A percentile compares a stretch with the other conserved stretches of the same genome.
phyloP scores from a whole-genome alignment of 2,329 filamentous ascomycete species.

The Camillea tinctor region DNA sequence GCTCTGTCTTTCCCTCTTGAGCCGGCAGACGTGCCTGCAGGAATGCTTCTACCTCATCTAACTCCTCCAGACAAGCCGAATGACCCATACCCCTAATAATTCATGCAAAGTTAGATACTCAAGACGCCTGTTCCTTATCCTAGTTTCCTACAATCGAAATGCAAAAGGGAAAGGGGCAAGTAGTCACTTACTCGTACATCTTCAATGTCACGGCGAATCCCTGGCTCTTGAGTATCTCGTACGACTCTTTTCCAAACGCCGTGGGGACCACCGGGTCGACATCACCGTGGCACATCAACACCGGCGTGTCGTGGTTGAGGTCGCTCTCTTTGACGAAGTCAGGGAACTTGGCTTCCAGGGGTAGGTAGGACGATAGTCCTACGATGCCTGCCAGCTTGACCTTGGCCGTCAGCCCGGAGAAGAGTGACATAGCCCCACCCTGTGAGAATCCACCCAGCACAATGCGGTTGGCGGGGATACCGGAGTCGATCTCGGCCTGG shows the following conservation, averaged over 20 bases:
- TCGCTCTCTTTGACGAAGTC: slow-evolving; percentile 54
- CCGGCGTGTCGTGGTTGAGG: slow-evolving; percentile 70
- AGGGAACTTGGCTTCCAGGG: slow-evolving; percentile 64
- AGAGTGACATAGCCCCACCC: slow-evolving; percentile 82
- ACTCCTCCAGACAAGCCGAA: slow-evolving; percentile 72
- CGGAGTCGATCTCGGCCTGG: slow-evolving; percentile 73
- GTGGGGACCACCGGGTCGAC: slow-evolving; percentile 70
- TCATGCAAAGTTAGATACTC: slow-evolving; percentile 4
- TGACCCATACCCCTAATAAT: slow-evolving; percentile 65
- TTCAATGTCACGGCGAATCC: slow-evolving; percentile 75
- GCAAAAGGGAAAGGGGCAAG: slow-evolving; percentile 6
- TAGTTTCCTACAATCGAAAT: neutral
- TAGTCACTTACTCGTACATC: slow-evolving; percentile 63
- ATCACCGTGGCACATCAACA: slow-evolving; percentile 89
- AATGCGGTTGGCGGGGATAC: slow-evolving; percentile 80
- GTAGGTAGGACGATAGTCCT: slow-evolving; percentile 78
- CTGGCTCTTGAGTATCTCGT: slow-evolving; percentile 63
- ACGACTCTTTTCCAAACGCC: slow-evolving; percentile 66
- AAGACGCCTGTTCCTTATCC: too few species aligned
- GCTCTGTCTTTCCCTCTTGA: slow-evolving; percentile 37
- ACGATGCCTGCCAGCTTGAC: slow-evolving; percentile 85
- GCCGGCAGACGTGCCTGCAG: slow-evolving; percentile 46
- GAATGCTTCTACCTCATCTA: slow-evolving; percentile 74
- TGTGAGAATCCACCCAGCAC: slow-evolving; percentile 84
- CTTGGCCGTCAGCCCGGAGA: slow-evolving; percentile 71